phyloP scores from a whole-genome alignment of 2,329 filamentous ascomycete genomes.

The Fusarium temperatum region DNA sequence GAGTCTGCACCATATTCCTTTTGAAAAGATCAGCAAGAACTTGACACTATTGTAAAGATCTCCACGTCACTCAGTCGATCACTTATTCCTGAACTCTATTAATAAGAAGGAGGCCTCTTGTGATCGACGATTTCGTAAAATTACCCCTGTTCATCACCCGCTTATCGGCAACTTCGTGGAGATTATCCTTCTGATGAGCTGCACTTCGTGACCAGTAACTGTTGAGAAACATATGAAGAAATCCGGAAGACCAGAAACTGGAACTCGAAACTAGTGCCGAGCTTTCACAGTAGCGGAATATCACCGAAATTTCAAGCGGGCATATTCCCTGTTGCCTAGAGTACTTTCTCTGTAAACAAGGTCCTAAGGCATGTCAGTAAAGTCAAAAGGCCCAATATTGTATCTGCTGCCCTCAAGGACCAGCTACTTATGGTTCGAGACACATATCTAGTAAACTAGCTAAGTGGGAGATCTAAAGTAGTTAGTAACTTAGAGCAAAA shows the following conservation, averaged over 20 bases:
- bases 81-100: background rate
- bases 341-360: background rate
- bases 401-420: background rate
- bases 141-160: background rate
- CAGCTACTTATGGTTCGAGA: background rate
- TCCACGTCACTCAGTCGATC: background rate
- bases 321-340: background rate
- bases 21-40: background rate
- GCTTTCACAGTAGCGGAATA: background rate
- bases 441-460: background rate
- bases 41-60: background rate
- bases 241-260: background rate
- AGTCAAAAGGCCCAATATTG: background rate
- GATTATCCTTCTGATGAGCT: background rate
- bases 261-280: background rate
- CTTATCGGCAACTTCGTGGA: background rate
- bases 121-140: background rate
- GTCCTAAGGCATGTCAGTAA: background rate
- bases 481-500: background rate
- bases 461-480: background rate
- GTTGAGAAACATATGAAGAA: background rate
- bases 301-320: background rate
- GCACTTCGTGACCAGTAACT: background rate
- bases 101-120: background rate
- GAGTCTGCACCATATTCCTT: background rate